Percentiles rank a stretch among this genome's conserved stretches.
Evolutionary conservation across 257 asterid species (phyloP).

Genomic region (Solanum bulbocastanum): DNA sequence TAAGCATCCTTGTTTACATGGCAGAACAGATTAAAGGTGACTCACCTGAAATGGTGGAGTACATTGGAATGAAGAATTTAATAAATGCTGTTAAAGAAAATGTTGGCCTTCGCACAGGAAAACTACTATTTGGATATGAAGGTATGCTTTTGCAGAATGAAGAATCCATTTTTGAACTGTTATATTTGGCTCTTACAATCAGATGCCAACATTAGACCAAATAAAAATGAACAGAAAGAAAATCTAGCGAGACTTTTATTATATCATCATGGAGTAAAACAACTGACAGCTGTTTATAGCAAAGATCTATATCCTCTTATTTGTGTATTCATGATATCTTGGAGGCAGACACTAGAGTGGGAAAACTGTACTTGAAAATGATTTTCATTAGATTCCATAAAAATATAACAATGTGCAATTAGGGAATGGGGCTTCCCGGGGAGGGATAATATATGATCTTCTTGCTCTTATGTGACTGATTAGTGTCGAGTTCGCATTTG

Average conservation of each 20-base stretch:
- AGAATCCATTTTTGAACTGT: neutral
- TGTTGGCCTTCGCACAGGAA: slow-evolving; percentile 71
- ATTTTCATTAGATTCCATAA: neutral
- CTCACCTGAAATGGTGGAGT: slow-evolving; percentile 96
- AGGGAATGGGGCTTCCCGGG: neutral
- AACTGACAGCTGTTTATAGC: neutral
- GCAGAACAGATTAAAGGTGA: slow-evolving; percentile 79
- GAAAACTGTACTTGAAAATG: neutral
- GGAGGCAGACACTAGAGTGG: neutral
- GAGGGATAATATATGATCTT: neutral
- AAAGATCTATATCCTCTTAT: neutral
- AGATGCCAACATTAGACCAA: neutral
- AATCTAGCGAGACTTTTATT: neutral
- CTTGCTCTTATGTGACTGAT: neutral
- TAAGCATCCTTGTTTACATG: slow-evolving; percentile 13
- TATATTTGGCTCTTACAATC: neutral
- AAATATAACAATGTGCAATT: neutral
- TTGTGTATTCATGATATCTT: neutral
- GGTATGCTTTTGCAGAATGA: slow-evolving; percentile 29
- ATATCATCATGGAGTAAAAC: neutral
- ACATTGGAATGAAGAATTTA: slow-evolving; percentile 79
- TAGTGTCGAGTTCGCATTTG: neutral
- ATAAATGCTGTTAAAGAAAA: slow-evolving; percentile 57
- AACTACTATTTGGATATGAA: slow-evolving; percentile 72
- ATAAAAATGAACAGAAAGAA: neutral